A percentile compares a stretch with the other conserved stretches of the same genome.
Conservation (phyloP, 768 basidiomycete genomes). For the Filobasidium floriforme region DNA sequence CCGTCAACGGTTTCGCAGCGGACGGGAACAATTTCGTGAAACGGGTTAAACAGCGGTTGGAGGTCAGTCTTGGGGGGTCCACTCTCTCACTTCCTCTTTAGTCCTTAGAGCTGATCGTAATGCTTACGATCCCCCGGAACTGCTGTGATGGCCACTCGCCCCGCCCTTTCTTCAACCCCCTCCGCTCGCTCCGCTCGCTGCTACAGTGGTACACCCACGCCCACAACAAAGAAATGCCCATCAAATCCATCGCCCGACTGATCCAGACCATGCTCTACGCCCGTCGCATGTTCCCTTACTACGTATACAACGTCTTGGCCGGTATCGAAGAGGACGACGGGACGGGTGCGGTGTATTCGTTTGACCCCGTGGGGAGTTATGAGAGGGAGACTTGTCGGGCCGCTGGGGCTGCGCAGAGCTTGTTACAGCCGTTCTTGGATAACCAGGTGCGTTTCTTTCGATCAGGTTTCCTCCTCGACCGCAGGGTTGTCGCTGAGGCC, state of each 20-base stretch:
- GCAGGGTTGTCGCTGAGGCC: too few species aligned
- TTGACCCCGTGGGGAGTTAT: slow-evolving; percentile 96
- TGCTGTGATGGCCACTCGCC: too few species aligned
- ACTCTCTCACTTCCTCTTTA: slow-evolving; percentile 5
- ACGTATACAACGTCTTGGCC: slow-evolving; percentile 91
- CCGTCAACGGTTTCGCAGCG: slow-evolving; percentile 94
- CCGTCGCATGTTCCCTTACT: slow-evolving; percentile 72
- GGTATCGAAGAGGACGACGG: slow-evolving; percentile 98
- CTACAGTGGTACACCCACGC: slow-evolving; percentile 92
- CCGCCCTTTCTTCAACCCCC: slow-evolving; percentile 1
- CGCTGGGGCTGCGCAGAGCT: slow-evolving; percentile 85
- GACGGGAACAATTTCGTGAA: slow-evolving; percentile 98
- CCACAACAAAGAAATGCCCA: slow-evolving; percentile 94
- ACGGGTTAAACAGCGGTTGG: slow-evolving; percentile 86
- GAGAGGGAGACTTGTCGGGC: slow-evolving; percentile 95
- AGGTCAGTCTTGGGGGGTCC: slow-evolving; percentile 63
- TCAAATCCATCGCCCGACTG: slow-evolving; percentile 90
- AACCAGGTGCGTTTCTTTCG: slow-evolving; percentile 66
- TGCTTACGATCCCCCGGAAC: too few species aligned
- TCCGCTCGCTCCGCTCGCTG: neutral
- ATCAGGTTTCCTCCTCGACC: too few species aligned
- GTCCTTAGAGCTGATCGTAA: too few species aligned
- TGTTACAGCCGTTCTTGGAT: slow-evolving; percentile 96
- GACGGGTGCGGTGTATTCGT: slow-evolving; percentile 96
- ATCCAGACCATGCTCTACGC: slow-evolving; percentile 98